phyloP scores from a whole-genome alignment of 2,329 filamentous ascomycete species.

The Fusarium zealandicum region DNA sequence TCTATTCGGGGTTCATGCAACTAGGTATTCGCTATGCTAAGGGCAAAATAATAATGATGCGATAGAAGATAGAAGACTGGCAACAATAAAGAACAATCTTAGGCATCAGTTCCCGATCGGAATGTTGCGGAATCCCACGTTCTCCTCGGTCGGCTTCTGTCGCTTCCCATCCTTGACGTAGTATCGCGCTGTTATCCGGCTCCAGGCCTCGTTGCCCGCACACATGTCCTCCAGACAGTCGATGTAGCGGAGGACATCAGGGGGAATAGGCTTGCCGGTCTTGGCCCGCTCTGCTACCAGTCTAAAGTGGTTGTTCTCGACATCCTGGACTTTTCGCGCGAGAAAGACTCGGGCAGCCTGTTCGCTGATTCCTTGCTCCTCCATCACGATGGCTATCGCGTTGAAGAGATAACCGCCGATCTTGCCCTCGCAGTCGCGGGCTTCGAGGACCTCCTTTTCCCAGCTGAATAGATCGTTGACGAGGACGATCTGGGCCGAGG shows the following conservation, averaged over 20 bases:
- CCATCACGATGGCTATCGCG: background rate
- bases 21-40: no score
- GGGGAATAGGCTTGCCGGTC: background rate
- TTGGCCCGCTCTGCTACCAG: background rate
- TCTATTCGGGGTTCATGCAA: no score
- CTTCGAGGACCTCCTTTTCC: background rate
- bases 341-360: background rate
- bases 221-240: background rate
- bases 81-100: no score
- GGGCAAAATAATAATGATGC: no score
- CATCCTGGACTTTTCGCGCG: background rate
- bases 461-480: background rate
- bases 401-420: background rate
- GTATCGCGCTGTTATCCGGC: background rate
- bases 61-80: no score
- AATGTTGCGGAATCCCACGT: background rate
- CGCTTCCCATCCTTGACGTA: background rate
- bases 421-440: background rate
- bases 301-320: background rate
- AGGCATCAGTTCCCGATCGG: no score
- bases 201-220: background rate
- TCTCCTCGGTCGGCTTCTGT: background rate
- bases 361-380: background rate
- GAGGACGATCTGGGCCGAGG: background rate
- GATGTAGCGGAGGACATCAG: background rate